Percentiles rank a stretch among this genome's conserved stretches.
phyloP scores from a whole-genome alignment of 768 basidiomycete genomes.

The Suillus weaverae region DNA sequence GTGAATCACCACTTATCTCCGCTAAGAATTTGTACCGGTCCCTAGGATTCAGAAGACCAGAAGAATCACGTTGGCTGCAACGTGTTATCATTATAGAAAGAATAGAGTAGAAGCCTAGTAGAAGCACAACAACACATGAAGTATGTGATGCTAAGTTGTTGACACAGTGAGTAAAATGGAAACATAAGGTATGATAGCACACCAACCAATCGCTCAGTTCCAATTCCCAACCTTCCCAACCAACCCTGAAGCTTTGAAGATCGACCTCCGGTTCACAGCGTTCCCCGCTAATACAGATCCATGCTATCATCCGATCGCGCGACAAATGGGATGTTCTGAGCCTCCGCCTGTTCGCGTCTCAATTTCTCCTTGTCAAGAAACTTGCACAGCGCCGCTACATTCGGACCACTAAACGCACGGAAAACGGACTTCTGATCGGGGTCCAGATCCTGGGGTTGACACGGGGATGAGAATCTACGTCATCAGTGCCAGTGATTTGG shows the following conservation, averaged over 20 bases:
- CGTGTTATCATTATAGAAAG: background rate
- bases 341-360: slow-evolving; percentile 59
- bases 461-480: background rate
- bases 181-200: background rate
- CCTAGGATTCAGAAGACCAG: background rate
- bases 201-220: background rate
- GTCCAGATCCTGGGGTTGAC: slow-evolving; percentile 53
- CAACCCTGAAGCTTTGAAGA: background rate
- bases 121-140: background rate
- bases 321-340: slow-evolving; percentile 56
- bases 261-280: background rate
- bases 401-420: slow-evolving; percentile 76
- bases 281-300: slow-evolving; percentile 51
- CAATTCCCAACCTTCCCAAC: background rate
- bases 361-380: slow-evolving; percentile 73
- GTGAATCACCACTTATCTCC: background rate
- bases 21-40: background rate
- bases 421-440: slow-evolving; percentile 68
- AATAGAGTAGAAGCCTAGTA: background rate
- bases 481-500: background rate
- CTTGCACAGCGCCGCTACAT: slow-evolving; percentile 56
- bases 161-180: background rate
- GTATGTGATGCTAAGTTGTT: background rate
- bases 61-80: background rate
- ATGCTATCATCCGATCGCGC: slow-evolving; percentile 64